Base-by-base conservation (phyloP, 1,284 basidiomycete species). In the Rhodotorula sp. region DNA sequence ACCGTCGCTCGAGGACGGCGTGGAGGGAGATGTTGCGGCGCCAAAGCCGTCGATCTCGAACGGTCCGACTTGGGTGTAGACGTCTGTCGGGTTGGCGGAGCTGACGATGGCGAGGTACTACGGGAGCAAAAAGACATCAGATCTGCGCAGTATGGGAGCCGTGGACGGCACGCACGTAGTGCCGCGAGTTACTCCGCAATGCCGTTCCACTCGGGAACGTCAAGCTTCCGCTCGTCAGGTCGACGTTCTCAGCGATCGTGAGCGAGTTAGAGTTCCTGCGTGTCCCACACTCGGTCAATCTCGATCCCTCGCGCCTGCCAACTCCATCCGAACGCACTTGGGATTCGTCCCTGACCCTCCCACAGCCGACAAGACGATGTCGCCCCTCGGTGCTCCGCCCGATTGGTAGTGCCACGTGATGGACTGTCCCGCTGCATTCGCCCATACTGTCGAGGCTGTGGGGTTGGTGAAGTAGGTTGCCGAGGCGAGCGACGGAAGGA, bases 401-500 rank as follows among this genome's bases (percentile, higher is more conserved):
- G 70, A 48, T 34, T 74, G 72, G 44, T 44, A 70, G 15, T 68
- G 27, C 73, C 73, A 74, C 3, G 73, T 70, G 53, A 74, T 66
- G 34, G 32, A 36, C 52, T 72, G 62, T 1, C 73, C 73, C 0
- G 62, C 47, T 0, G 72, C 66, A 3, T 53, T 5, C 0, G 32
- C 32, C 72, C 72, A 74, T 15, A 60, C 54, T 20, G 69, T 66
- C 8, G 49, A 48, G 6, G 65, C 4, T 24, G 52, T 29, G 2
- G 73, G 73, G n/a, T 62, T 59, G 24, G 70, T 72, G 66, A 74
- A 74, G 64, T 68, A 74, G 63, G 67, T 70, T 10, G 73, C 73
- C 22, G 62, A 51, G 55, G 46, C 62, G 30, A 61, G 47, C 3
- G 49, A 47, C 27, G 58, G 39, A 4, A 53, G 7, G 34, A 60